Conservation (phyloP, 768 basidiomycete species). For the Tylopilus balloui region DNA sequence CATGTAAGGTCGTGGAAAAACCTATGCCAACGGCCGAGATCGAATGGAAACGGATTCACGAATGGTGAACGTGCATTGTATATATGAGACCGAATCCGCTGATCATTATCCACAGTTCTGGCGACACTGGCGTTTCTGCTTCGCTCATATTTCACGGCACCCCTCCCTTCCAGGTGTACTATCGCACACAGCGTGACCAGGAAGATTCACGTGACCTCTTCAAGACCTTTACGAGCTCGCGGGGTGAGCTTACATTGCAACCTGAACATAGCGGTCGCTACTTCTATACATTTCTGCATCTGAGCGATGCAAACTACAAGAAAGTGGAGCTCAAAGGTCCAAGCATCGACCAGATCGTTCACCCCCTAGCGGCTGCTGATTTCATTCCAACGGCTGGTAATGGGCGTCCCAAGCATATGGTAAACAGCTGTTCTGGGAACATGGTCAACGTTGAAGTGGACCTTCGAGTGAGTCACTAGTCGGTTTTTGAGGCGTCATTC, state of each 20-base stretch:
- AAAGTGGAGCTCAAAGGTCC: constrained; percentile 69
- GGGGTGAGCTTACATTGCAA: constrained; percentile 78
- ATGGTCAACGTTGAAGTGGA: constrained; percentile 75
- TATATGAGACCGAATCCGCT: constrained; percentile 5
- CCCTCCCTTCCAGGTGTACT: constrained; percentile 84
- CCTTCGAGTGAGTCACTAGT: constrained; percentile 52
- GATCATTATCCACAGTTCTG: constrained; percentile 50
- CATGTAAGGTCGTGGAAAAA: constrained; percentile 69
- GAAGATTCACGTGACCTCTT: constrained; percentile 56
- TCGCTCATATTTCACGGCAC: constrained; percentile 83
- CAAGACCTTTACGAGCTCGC: constrained; percentile 60
- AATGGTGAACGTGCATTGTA: constrained; percentile 54
- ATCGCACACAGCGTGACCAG: constrained; percentile 66
- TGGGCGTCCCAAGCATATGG: constrained; percentile 46
- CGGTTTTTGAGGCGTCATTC: not conserved
- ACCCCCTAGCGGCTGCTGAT: constrained; percentile 79
- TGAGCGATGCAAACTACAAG: constrained; percentile 84
- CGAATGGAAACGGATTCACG: constrained; percentile 84
- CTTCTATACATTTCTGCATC: constrained; percentile 69
- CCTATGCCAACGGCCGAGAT: constrained; percentile 81
- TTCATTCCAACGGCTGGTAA: constrained; percentile 45
- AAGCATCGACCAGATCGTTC: constrained; percentile 82
- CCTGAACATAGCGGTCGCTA: constrained; percentile 90
- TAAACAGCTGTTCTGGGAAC: constrained; percentile 78
- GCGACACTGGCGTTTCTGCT: constrained; percentile 88